Conservation (phyloP, 345 rosid genomes). For the Atalantia buxifolia region DNA sequence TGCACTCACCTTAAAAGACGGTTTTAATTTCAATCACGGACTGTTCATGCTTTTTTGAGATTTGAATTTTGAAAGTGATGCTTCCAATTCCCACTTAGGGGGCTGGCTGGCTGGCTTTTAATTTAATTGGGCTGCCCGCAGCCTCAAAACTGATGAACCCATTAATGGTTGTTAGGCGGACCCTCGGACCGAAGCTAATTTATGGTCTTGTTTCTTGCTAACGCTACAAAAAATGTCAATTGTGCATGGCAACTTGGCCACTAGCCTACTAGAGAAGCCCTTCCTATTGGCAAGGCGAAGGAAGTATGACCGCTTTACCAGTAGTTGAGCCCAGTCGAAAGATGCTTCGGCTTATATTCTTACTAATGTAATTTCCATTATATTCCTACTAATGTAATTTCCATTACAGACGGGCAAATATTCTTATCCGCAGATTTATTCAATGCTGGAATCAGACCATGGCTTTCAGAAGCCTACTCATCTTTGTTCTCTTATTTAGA, state of each 20-base stretch:
- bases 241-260: conserved; percentile 5
- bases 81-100: not conserved
- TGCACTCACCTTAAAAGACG: not conserved
- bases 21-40: not conserved
- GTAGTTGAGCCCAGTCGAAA: too few relatives aligned
- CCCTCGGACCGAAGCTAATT: not conserved
- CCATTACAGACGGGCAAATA: too few relatives aligned
- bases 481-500: conserved; percentile 3
- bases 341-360: too few relatives aligned
- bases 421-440: too few relatives aligned
- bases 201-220: not conserved
- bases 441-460: too few relatives aligned
- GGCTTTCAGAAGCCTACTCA: conserved; percentile 7
- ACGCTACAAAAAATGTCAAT: not conserved
- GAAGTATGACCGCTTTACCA: too few relatives aligned
- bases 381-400: too few relatives aligned
- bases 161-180: not conserved
- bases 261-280: not conserved
- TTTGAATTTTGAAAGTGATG: not conserved
- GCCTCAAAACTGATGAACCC: too few relatives aligned
- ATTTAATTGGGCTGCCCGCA: not conserved
- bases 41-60: not conserved
- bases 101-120: not conserved
- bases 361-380: too few relatives aligned
- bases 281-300: too few relatives aligned